Evolutionary conservation across 2,329 filamentous ascomycete genomes (phyloP).

Genomic region (Capronia coronata): DNA sequence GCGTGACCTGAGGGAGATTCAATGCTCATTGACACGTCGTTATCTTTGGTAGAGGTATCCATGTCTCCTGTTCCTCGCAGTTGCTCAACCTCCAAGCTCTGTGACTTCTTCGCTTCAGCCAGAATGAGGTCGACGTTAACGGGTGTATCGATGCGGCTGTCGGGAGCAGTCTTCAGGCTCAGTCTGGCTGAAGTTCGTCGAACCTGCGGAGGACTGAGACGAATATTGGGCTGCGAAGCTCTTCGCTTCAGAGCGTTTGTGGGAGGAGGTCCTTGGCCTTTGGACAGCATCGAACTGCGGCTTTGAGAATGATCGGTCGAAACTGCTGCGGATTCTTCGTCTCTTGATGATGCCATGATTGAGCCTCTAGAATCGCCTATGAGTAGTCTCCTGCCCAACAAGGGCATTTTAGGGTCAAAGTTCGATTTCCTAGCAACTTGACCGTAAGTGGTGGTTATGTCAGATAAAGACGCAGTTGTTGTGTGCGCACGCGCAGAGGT

Average conservation of each 20-base stretch:
- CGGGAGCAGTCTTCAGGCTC: no score
- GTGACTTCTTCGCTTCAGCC: not conserved
- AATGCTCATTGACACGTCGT: not conserved
- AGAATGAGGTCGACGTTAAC: no score
- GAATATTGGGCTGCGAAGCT: conserved; percentile 10
- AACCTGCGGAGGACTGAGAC: conserved; percentile 1
- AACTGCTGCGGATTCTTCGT: no score
- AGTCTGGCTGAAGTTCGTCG: not conserved
- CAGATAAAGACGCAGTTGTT: no score
- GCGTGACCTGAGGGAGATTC: not conserved
- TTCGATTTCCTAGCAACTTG: no score
- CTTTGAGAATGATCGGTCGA: no score
- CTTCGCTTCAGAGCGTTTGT: conserved; percentile 5
- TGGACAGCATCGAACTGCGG: no score
- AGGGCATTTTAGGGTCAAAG: not conserved
- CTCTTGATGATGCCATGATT: no score
- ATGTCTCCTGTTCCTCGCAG: not conserved
- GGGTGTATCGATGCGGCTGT: no score
- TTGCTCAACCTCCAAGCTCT: not conserved
- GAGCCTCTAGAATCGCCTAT: no score
- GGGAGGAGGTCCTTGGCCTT: no score
- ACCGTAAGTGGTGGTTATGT: no score
- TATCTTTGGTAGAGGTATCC: not conserved
- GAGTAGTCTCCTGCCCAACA: not conserved
- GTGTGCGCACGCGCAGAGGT: not conserved